Evolutionary conservation across 2,329 filamentous ascomycete genomes (phyloP).

Genomic region (Thelonectria olida): DNA sequence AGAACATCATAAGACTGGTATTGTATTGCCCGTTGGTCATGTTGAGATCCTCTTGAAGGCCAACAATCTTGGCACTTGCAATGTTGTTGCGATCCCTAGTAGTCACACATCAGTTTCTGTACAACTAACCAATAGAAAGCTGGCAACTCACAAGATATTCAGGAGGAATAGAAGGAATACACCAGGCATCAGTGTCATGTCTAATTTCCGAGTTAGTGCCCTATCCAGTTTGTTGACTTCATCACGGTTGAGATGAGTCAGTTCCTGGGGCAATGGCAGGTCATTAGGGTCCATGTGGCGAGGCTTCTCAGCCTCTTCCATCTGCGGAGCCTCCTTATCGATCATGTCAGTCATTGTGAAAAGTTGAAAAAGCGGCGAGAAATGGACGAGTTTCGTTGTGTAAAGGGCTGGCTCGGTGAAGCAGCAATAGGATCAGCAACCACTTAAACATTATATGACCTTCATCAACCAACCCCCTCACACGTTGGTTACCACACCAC

Average conservation of each 20-base stretch:
- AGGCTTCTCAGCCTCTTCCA: slow-evolving; percentile 19
- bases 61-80: slow-evolving; percentile 14
- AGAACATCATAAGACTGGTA: slow-evolving; percentile 17
- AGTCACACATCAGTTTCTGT: background rate
- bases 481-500: no score
- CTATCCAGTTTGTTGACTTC: slow-evolving; percentile 8
- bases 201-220: slow-evolving; percentile 3
- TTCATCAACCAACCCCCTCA: background rate
- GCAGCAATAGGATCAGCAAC: background rate
- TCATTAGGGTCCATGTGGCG: slow-evolving; percentile 10
- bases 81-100: slow-evolving; percentile 15
- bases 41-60: slow-evolving; percentile 11
- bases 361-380: background rate
- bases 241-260: slow-evolving; percentile 1
- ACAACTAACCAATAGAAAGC: no score
- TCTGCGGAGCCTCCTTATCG: background rate
- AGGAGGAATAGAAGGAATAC: slow-evolving; percentile 10
- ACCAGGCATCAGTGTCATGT: slow-evolving; percentile 15
- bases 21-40: slow-evolving; percentile 17
- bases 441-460: slow-evolving; percentile 1
- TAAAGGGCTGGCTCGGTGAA: no score
- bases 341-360: slow-evolving; percentile 7
- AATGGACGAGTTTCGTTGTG: background rate
- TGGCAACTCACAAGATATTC: slow-evolving; percentile 11
- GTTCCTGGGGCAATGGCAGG: slow-evolving; percentile 9